Evolutionary conservation across 75 land plant species (phyloP).

Genomic region (Cunninghamia lanceolata): DNA sequence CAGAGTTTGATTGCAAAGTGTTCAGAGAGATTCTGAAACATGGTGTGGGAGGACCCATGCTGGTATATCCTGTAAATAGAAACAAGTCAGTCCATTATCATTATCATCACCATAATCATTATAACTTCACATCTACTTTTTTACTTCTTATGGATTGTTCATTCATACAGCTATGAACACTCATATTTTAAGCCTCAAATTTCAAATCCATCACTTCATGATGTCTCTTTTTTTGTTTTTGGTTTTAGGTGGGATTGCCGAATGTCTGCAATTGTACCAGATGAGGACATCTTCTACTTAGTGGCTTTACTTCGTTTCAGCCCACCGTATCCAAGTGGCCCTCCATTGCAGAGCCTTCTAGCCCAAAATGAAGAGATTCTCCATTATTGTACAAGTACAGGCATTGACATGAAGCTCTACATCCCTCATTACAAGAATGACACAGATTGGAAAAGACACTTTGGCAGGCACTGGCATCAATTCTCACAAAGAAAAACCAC

Average conservation of each 20-base stretch:
- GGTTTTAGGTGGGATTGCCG: constrained; percentile 31
- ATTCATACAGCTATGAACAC: constrained; percentile 13
- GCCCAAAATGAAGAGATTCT: constrained; percentile 29
- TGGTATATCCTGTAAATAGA: constrained; percentile 49
- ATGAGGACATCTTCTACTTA: constrained; percentile 32
- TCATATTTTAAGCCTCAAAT: constrained; percentile 5
- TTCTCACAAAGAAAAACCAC: constrained; percentile 15
- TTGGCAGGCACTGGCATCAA: constrained; percentile 24
- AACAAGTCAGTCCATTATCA: constrained; percentile 35
- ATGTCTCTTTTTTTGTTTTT: neutral
- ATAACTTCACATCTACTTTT: neutral
- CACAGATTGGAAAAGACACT: constrained; percentile 24
- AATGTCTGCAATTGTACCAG: constrained; percentile 29
- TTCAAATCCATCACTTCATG: constrained; percentile 5
- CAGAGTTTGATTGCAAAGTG: constrained; percentile 33
- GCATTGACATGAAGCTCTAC: constrained; percentile 26
- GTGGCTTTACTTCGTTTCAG: constrained; percentile 25
- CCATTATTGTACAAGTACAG: neutral
- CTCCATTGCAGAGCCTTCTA: constrained; percentile 12
- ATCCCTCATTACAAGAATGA: constrained; percentile 19
- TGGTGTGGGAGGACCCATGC: constrained; percentile 37
- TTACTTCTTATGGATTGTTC: neutral
- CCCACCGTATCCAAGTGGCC: constrained; percentile 7
- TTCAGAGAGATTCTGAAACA: constrained; percentile 29
- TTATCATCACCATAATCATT: neutral